phyloP scores from a whole-genome alignment of 805 yeast genomes.

The Cyberlindnera americana region DNA sequence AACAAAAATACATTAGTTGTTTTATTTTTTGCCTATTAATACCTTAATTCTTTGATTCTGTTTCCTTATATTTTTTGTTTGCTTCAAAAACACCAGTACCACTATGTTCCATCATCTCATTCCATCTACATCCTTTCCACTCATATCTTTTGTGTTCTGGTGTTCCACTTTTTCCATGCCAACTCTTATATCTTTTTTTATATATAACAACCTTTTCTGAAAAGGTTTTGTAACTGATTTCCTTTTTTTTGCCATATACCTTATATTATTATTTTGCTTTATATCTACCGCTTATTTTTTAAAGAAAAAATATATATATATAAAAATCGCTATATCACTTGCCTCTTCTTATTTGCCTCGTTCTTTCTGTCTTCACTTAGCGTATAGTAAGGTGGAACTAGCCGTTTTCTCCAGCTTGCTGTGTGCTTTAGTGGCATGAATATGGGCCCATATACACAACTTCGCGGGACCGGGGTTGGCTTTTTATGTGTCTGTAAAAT shows the following conservation, averaged over 20 bases:
- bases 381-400: no score
- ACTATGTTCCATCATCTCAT: not conserved
- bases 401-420: no score
- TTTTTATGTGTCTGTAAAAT: not conserved
- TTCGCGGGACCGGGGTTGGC: not conserved
- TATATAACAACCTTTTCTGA: no score
- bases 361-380: no score
- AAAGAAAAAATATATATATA: not conserved
- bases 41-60: constrained; percentile 2
- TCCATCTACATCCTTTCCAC: not conserved
- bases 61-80: not conserved
- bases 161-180: not conserved
- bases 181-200: constrained; percentile 4
- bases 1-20: not conserved
- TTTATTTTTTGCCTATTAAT: no score
- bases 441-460: not conserved
- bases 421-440: no score
- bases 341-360: no score
- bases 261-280: constrained; percentile 9
- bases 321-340: no score
- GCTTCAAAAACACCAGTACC: no score
- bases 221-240: constrained; percentile 11
- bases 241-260: constrained; percentile 7
- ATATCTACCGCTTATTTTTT: constrained; percentile 4
- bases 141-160: not conserved